Percentiles rank a stretch among this genome's conserved stretches.
Conservation (phyloP, 495 filamentous ascomycete genomes). For the Podospora anserina region DNA sequence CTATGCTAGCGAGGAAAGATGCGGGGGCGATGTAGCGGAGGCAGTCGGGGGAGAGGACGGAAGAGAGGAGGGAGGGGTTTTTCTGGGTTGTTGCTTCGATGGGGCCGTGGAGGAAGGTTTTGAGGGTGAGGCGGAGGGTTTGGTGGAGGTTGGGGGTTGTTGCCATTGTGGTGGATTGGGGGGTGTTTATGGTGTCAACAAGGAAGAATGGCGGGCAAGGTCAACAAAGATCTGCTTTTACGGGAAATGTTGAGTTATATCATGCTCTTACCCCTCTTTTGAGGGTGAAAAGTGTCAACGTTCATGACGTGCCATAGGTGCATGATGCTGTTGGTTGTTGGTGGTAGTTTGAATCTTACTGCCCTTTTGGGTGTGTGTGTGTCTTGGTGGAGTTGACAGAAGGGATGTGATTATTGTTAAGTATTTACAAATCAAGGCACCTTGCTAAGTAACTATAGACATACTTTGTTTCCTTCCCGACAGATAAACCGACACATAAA, state of each 20-base stretch:
- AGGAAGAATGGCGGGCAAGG: background rate
- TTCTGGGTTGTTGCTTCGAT: background rate
- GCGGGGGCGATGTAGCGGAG: background rate
- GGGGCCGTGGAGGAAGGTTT: background rate
- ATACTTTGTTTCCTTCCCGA: too few relatives aligned
- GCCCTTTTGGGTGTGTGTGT: background rate
- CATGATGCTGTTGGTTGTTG: background rate
- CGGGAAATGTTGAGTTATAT: too few relatives aligned
- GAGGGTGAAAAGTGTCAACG: background rate
- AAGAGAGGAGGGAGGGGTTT: background rate
- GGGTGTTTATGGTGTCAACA: too few relatives aligned
- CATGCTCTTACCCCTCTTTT: background rate
- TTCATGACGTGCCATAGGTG: background rate
- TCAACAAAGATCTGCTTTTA: background rate
- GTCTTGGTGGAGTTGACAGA: background rate
- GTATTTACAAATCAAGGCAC: too few relatives aligned
- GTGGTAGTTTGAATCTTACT: background rate
- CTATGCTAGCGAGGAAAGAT: background rate
- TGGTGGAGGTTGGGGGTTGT: background rate
- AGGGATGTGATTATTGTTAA: too few relatives aligned
- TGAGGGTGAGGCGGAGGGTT: background rate
- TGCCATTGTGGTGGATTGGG: too few relatives aligned
- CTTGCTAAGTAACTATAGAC: too few relatives aligned
- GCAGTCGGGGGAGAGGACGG: background rate
- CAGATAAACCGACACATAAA: too few relatives aligned